Evolutionary conservation across 1,139 yeast species (phyloP), one percentile per base, ranked within the genome.

Genomic region (Tardiomyces digboiensis): DNA sequence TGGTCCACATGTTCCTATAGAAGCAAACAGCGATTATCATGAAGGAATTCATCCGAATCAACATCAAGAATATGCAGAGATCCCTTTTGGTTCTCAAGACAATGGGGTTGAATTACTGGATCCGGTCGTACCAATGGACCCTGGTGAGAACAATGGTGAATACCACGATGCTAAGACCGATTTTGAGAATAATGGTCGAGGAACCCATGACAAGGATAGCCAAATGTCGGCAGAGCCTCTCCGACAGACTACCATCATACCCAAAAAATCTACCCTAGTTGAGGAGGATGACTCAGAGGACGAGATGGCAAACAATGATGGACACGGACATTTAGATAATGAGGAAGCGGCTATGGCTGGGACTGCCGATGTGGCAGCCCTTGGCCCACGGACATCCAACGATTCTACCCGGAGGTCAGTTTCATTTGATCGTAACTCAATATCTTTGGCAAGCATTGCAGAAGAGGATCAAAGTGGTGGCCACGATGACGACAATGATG

Each of bases 201-300:
- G n/a, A n/a, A n/a, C n/a, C n/a, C n/a, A n/a, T n/a, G n/a, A n/a
- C n/a, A n/a, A n/a, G n/a, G n/a, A n/a, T n/a, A n/a, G n/a, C n/a
- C 22, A 19, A 10, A 33, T 20, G 6, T 26, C 23, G 10, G 22
- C 37, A 10, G 29, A 8, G 19, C 37, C 42, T 5, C 33, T 33
- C n/a, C 7, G 19, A n/a, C 41, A 54, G 18, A 54, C 53, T 14
- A 55, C 56, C 12, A 54, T 63, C 19, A 50, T 56, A 19, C 67
- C 67, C 1, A 54, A 54, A 3, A 60, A 59, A 44, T 57, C 62
- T 2, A 52, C 54, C 12, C 50, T 63, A 44, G 54, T 59, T 19
- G 52, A 47, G 26, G 54, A 54, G 19, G 62, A 55, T 20, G 46
- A 44, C 13, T 58, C 52, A 18, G 46, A 38, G 13, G 56, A 46